These are phyloP conservation scores for Monosporascus sp. DNA, from an alignment of 2,329 filamentous ascomycete genomes.

Conservation along the genomic window DNA sequence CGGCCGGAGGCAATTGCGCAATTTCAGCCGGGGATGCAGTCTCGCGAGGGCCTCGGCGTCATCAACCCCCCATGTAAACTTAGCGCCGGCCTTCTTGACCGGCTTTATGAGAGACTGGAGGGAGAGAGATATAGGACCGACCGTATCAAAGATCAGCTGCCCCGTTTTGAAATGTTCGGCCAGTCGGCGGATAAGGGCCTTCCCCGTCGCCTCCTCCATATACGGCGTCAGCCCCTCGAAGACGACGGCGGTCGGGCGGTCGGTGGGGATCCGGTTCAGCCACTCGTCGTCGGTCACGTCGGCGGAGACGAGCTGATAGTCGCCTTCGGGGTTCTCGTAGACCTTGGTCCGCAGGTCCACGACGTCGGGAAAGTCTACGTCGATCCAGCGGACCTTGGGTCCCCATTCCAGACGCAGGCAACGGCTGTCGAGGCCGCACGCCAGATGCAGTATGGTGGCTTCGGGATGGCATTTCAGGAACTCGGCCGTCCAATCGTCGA, in stretches of 20 bases:
- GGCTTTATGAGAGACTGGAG: slow-evolving; percentile 9
- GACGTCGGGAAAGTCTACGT: slow-evolving; percentile 30
- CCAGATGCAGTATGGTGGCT: slow-evolving; percentile 26
- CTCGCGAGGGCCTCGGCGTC: slow-evolving; percentile 16
- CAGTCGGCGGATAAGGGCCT: slow-evolving; percentile 18
- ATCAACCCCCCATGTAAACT: slow-evolving; percentile 19
- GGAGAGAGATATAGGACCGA: slow-evolving; percentile 11
- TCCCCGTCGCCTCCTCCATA: slow-evolving; percentile 17
- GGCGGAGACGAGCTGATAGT: slow-evolving; percentile 23
- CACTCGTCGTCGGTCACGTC: slow-evolving; percentile 23
- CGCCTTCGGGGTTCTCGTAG: slow-evolving; percentile 14
- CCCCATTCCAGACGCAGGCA: slow-evolving; percentile 19
- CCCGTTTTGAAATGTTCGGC: slow-evolving; percentile 20
- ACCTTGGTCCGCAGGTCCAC: slow-evolving; percentile 24
- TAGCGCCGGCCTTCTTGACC: slow-evolving; percentile 14
- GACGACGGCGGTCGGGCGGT: slow-evolving; percentile 26
- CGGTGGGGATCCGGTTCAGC: slow-evolving; percentile 24
- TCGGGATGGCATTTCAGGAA: slow-evolving; percentile 19
- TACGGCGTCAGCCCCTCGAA: slow-evolving; percentile 30
- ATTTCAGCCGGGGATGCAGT: slow-evolving; percentile 13
- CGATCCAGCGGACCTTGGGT: slow-evolving; percentile 26
- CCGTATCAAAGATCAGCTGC: slow-evolving; percentile 23
- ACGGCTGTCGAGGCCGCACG: slow-evolving; percentile 27
- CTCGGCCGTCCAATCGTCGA: slow-evolving; percentile 19
- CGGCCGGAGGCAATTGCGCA: slow-evolving; percentile 13